phyloP scores from a whole-genome alignment of 805 yeast genomes.

The Candida boidinii region DNA sequence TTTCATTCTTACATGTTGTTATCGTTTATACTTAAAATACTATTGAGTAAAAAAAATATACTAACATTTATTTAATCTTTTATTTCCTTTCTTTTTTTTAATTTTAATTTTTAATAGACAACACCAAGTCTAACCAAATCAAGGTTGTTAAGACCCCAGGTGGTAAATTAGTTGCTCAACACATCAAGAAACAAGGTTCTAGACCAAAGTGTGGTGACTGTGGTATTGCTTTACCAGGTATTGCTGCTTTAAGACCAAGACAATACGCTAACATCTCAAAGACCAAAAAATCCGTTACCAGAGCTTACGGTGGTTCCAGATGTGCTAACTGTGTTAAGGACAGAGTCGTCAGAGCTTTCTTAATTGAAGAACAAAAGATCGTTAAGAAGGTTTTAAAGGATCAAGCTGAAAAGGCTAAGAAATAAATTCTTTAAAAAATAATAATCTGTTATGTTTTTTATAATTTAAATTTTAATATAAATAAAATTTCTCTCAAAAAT shows the following conservation, averaged over 20 bases:
- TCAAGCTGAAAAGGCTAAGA: slow-evolving; percentile 83
- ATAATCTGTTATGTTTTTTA: too few species aligned
- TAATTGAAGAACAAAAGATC: slow-evolving; percentile 99
- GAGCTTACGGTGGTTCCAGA: slow-evolving; percentile 99
- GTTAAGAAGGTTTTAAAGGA: slow-evolving; percentile 99
- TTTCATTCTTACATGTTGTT: background rate
- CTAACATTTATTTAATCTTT: slow-evolving; percentile 13
- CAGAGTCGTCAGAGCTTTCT: slow-evolving; percentile 98
- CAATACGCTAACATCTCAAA: slow-evolving; percentile 90
- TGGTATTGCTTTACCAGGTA: slow-evolving; percentile 57
- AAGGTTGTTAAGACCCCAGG: slow-evolving; percentile 99
- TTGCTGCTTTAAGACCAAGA: slow-evolving; percentile 96
- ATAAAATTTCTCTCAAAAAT: too few species aligned
- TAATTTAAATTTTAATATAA: too few species aligned
- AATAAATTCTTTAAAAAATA: too few species aligned
- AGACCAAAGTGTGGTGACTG: slow-evolving; percentile 88
- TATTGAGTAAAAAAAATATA: slow-evolving; percentile 1
- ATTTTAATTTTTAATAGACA: slow-evolving; percentile 56
- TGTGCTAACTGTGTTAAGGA: slow-evolving; percentile 99
- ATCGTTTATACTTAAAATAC: background rate
- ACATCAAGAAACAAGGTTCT: slow-evolving; percentile 85
- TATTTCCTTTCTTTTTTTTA: slow-evolving; percentile 3
- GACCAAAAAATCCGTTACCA: slow-evolving; percentile 96
- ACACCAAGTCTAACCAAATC: slow-evolving; percentile 99
- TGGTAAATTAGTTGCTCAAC: slow-evolving; percentile 97